These are phyloP conservation scores for Acanthamoeba triangularis DNA, from an alignment of 208 protist genomes.

Conservation along the genomic window DNA sequence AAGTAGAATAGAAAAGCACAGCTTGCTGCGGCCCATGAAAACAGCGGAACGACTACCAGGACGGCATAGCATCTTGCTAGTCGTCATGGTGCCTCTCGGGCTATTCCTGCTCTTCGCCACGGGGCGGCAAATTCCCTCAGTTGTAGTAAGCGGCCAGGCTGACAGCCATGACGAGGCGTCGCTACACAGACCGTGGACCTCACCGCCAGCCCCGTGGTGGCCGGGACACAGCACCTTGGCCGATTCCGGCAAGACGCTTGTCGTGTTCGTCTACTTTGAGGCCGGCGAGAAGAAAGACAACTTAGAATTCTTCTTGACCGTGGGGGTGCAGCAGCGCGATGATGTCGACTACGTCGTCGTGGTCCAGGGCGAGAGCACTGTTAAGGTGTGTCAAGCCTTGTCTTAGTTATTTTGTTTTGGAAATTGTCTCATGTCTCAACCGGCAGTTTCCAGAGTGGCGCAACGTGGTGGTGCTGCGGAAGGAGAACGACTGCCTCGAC, in stretches of 20 bases:
- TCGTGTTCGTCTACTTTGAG: not conserved
- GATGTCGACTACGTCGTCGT: not conserved
- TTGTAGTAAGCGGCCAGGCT: too few relatives aligned
- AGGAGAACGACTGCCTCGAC: constrained; percentile 1
- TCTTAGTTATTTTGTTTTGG: not conserved
- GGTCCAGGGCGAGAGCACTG: not conserved
- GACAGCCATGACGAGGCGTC: too few relatives aligned
- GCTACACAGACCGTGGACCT: too few relatives aligned
- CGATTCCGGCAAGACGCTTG: not conserved
- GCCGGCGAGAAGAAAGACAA: not conserved
- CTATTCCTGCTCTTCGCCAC: too few relatives aligned
- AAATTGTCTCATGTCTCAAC: not conserved
- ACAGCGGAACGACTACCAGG: too few relatives aligned
- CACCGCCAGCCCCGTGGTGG: too few relatives aligned
- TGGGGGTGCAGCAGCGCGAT: not conserved
- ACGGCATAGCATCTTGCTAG: too few relatives aligned
- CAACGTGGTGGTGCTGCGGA: not conserved
- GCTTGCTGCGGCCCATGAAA: too few relatives aligned
- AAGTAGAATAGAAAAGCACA: too few relatives aligned
- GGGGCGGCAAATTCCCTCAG: too few relatives aligned
- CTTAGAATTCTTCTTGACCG: not conserved
- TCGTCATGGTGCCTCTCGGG: too few relatives aligned
- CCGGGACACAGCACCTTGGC: too few relatives aligned
- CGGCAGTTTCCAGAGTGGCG: not conserved
- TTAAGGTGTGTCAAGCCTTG: not conserved